These are phyloP conservation scores for Amylocystis lapponica DNA, from an alignment of 768 basidiomycete genomes.

Conservation along the genomic window DNA sequence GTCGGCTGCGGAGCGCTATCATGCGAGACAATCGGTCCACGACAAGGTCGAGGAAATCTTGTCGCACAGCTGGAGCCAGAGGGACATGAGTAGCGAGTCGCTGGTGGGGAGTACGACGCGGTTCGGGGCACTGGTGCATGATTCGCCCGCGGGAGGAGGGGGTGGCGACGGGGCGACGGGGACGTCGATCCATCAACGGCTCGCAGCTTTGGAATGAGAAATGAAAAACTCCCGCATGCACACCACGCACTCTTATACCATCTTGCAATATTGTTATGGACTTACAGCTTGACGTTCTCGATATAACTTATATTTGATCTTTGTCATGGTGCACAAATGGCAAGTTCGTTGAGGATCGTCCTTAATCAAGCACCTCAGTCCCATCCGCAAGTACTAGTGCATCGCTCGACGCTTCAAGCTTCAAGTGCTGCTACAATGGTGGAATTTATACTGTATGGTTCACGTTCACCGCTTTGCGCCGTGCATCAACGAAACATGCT, in stretches of 20 bases:
- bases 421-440: not conserved
- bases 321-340: no score
- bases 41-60: slow-evolving; percentile 26
- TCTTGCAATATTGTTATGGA: no score
- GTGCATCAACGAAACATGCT: not conserved
- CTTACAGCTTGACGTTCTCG: no score
- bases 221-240: no score
- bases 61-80: slow-evolving; percentile 21
- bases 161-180: no score
- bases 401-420: not conserved
- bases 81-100: slow-evolving; percentile 4
- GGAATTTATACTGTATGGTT: not conserved
- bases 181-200: no score
- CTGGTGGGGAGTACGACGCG: not conserved
- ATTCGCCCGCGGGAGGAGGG: no score
- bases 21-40: slow-evolving; percentile 22
- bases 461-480: not conserved
- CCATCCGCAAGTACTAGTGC: not conserved
- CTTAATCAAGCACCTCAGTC: no score
- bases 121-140: not conserved
- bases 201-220: no score
- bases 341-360: no score
- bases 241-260: no score
- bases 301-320: no score
- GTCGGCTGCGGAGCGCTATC: slow-evolving; percentile 21